These are phyloP conservation scores for Aspergillus sclerotioniger DNA, from an alignment of 495 filamentous ascomycete species.

Conservation along the genomic window DNA sequence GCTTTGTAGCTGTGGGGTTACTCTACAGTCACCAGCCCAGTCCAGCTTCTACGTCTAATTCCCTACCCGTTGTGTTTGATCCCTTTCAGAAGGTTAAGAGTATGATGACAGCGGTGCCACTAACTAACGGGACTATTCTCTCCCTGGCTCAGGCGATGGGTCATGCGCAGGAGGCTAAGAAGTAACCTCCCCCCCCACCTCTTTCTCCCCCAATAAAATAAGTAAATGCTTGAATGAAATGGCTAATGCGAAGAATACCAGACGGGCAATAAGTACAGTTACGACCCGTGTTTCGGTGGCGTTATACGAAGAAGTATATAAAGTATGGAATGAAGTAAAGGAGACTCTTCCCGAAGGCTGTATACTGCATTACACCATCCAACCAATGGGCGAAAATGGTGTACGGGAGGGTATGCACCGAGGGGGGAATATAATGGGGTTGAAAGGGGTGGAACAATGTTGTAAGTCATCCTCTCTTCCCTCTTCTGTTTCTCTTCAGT, in stretches of 20 bases:
- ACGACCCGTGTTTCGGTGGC: conserved; percentile 15
- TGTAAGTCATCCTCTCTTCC: conserved; percentile 9
- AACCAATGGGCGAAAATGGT: conserved; percentile 13
- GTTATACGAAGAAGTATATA: conserved; percentile 19
- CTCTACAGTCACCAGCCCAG: conserved; percentile 22
- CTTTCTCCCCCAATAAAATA: no score
- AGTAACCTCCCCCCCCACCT: neutral
- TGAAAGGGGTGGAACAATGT: conserved; percentile 12
- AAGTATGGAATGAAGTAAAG: conserved; percentile 3
- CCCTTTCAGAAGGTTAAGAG: conserved; percentile 18
- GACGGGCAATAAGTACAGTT: conserved; percentile 13
- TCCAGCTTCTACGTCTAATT: no score
- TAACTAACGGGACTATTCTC: conserved; percentile 13
- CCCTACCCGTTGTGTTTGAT: conserved; percentile 19
- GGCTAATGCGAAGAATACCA: neutral
- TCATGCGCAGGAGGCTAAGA: neutral
- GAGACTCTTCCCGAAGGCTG: conserved; percentile 5
- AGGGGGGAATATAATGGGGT: conserved; percentile 21
- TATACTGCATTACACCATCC: conserved; percentile 12
- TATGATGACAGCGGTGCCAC: conserved; percentile 10
- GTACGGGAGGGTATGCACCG: conserved; percentile 14
- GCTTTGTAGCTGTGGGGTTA: conserved; percentile 24
- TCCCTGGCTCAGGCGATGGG: conserved; percentile 12
- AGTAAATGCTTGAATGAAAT: no score
- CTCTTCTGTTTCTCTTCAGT: neutral